Evolutionary conservation across 805 yeast genomes (phyloP).

Genomic region (Kodamaea lidongshanica): DNA sequence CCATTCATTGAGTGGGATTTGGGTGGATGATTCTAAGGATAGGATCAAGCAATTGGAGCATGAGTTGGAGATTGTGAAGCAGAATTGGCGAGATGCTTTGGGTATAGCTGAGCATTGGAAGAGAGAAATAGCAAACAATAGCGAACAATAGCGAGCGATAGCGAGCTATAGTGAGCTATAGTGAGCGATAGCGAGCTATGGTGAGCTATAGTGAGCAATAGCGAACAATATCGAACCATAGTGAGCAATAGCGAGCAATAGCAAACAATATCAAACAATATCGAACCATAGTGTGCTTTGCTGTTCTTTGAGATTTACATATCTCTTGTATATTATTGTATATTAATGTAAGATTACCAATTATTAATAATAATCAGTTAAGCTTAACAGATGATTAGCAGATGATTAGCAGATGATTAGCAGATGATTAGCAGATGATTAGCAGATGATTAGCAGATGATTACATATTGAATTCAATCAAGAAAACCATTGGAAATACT

Average conservation of each 20-base stretch:
- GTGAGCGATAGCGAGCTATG: neutral
- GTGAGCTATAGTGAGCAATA: neutral
- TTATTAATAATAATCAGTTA: too few species aligned
- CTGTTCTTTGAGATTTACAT: too few species aligned
- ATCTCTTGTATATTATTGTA: too few species aligned
- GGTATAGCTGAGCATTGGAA: conserved; percentile 37
- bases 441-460: too few species aligned
- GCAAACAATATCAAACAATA: too few species aligned
- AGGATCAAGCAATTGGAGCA: conserved; percentile 18
- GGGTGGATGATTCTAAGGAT: conserved; percentile 7
- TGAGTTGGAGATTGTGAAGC: conserved; percentile 28
- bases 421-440: too few species aligned
- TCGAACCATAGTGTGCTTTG: too few species aligned
- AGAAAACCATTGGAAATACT: too few species aligned
- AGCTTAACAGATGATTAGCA: too few species aligned
- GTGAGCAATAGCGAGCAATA: neutral
- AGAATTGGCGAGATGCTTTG: conserved; percentile 37
- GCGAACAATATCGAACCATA: neutral
- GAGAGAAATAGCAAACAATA: conserved; percentile 8
- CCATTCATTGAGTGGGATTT: conserved; percentile 14
- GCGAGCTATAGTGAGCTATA: neutral
- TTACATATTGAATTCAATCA: too few species aligned
- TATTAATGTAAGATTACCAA: too few species aligned
- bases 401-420: too few species aligned
- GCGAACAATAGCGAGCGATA: neutral